Base-by-base conservation (phyloP, 495 filamentous ascomycete genomes). In the Penicillium antarcticum region DNA sequence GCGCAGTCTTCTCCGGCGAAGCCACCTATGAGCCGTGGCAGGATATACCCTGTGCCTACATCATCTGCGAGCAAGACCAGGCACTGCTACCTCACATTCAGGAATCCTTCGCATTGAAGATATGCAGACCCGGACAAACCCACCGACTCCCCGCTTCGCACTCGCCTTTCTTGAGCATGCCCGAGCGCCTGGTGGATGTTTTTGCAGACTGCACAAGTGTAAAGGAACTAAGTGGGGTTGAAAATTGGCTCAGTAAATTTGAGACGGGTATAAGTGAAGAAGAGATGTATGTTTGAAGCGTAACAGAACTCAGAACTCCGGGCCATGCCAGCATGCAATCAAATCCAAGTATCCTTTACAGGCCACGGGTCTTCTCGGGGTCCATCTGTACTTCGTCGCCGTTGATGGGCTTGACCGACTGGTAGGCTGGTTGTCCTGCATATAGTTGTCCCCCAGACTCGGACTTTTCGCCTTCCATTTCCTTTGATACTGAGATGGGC, bases 351-450 rank as follows among this genome's bases (percentile, higher is more conserved):
- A 37, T 29, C 29, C 33, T 46, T 68, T 49, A 75, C 56, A 75
- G 58, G 17, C 74, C 74, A 21, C 74, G 53, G 14, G 74, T 77
- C 71, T 74, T 75, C 69, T 77, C 74, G 0, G 72, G 74, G 44
- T 77, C 74, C 74, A 77, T 76, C 62, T 76, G 64, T 10, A 74
- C 73, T 57, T 76, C 78, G 21, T 70, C 59, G 18, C 76, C 70
- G 35, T 69, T 72, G 23, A 71, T 68, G 33, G 68, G 73, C 59
- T 74, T 77, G 36, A 78, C 72, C 19, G 77, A 75, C 32, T 77
- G 70, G 66, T 86, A 91, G 29, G 87, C 87, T 21, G 83, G 80
- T 61, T 80, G 82, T 26, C 92, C 92, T 8, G 82, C 89, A 69
- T 97, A 97, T 42, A 97, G 65, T 66, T 92, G 87, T 49, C 58